phyloP scores from a whole-genome alignment of 768 basidiomycete genomes.

The Hemileccinum rubropunctum region DNA sequence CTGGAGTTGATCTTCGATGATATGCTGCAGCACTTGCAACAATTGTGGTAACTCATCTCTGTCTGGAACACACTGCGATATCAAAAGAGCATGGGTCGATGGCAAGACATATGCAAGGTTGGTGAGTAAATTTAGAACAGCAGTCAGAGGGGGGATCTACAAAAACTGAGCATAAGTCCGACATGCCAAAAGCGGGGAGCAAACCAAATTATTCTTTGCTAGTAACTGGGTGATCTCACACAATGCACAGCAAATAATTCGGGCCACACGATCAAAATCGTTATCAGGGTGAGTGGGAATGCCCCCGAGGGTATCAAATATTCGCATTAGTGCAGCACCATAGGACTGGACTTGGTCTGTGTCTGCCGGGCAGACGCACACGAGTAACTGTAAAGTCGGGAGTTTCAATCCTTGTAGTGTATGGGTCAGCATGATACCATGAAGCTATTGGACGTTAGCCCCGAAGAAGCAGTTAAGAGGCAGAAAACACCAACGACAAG shows the following conservation, averaged over 20 bases:
- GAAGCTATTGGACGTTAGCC: slow-evolving; percentile 42
- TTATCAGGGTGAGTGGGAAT: slow-evolving; percentile 17
- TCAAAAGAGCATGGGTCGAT: slow-evolving; percentile 38
- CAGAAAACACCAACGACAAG: slow-evolving; percentile 44
- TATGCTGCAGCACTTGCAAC: slow-evolving; percentile 38
- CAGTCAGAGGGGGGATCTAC: slow-evolving; percentile 46
- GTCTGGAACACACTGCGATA: slow-evolving; percentile 29
- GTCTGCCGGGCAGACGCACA: slow-evolving; percentile 35
- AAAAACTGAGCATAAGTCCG: slow-evolving; percentile 8
- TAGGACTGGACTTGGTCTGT: slow-evolving; percentile 35
- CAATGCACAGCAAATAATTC: slow-evolving; percentile 35
- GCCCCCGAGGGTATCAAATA: slow-evolving; percentile 30
- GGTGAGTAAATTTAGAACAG: slow-evolving; percentile 52
- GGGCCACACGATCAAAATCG: slow-evolving; percentile 20
- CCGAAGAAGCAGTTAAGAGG: not conserved
- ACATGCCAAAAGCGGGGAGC: slow-evolving; percentile 15
- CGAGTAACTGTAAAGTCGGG: slow-evolving; percentile 53
- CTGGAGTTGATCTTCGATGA: slow-evolving; percentile 41
- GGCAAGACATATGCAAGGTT: slow-evolving; percentile 49
- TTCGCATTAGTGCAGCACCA: slow-evolving; percentile 38
- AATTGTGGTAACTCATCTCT: slow-evolving; percentile 33
- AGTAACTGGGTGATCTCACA: slow-evolving; percentile 41
- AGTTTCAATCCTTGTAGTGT: slow-evolving; percentile 34
- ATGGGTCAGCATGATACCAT: slow-evolving; percentile 61
- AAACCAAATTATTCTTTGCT: slow-evolving; percentile 39